These are phyloP conservation scores for Vaccinium darrowii DNA, from an alignment of 148 eudicot genomes.

Conservation along the genomic window DNA sequence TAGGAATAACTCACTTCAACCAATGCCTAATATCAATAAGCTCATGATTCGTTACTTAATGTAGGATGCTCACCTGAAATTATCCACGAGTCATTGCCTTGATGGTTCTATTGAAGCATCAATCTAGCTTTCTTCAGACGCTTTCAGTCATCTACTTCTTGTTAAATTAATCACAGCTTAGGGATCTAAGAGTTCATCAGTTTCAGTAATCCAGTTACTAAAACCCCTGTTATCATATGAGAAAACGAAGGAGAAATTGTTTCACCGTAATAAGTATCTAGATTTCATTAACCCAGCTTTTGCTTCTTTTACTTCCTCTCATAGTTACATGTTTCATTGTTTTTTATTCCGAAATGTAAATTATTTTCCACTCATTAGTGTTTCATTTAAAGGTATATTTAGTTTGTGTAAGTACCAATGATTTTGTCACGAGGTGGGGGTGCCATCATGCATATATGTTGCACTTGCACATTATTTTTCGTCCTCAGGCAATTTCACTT, in stretches of 20 bases:
- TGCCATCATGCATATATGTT: not conserved
- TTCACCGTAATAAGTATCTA: not conserved
- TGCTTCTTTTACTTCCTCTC: not conserved
- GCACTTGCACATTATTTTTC: not conserved
- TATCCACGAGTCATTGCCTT: too few relatives aligned
- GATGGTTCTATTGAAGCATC: not conserved
- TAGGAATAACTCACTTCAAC: not conserved
- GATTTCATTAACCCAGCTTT: not conserved
- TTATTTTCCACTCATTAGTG: not conserved
- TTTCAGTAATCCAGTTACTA: not conserved
- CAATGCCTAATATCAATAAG: not conserved
- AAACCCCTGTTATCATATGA: not conserved
- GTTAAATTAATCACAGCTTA: constrained; percentile 1
- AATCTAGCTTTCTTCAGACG: not conserved
- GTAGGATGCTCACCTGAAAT: not conserved
- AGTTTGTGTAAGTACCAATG: not conserved
- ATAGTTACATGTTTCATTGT: not conserved
- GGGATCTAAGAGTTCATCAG: not conserved
- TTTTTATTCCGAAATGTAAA: not conserved
- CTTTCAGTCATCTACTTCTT: not conserved
- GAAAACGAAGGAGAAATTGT: too few relatives aligned
- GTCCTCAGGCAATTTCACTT: not conserved
- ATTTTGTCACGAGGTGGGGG: not conserved
- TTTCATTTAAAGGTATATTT: not conserved
- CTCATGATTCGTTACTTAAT: not conserved